Evolutionary conservation across 1,284 basidiomycete species (phyloP), one percentile per base, ranked within the genome.

Genomic region (Porogramme epimiltina): DNA sequence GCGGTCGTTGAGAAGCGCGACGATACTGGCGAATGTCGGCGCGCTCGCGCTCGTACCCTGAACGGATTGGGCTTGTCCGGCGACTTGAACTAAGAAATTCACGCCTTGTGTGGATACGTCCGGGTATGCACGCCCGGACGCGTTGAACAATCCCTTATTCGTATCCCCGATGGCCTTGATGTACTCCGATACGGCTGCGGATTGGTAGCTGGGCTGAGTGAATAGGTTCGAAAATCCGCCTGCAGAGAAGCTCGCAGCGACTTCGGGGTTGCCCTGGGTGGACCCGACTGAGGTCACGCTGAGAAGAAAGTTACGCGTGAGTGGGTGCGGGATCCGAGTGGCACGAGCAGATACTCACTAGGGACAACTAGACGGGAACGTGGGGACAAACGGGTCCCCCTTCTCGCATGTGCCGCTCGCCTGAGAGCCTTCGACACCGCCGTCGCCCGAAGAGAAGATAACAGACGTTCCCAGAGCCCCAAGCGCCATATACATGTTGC

Each of bases 391-490:
- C 19, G 33, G 38, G 20, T 25, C 45, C 18, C 37, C 34, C 16
- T 71, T 61, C 18, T 62, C 63, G 33, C 54, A 73, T 42, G 75
- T 76, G n/a, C 19, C n/a, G 5, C 69, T 77, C n/a, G 78, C 78
- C n/a, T 77, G 67, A 19, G 80, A 81, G 18, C 72, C 78, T 23
- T 84, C 85, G 22, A 89, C 87, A 46, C 85, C 86, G 47, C 60
- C 66, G 59, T 84, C 86, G 47, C 87, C 87, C 45, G 80, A 82
- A 22, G 82, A 79, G 70, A 84, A 87, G 60, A 89, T 70, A 15
- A 84, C 69, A 15, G 79, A 81, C 11, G 76, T 76, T 19, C 87
- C 87, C 22, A 76, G 73, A 3, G 77, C 69, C 13, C 83, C 83
- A 37, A 89, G 76, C 53, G 80, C 76, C 8, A 81, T 82, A 51